phyloP scores from a whole-genome alignment of 129 eudicot genomes.

The Kitagawia praeruptora region DNA sequence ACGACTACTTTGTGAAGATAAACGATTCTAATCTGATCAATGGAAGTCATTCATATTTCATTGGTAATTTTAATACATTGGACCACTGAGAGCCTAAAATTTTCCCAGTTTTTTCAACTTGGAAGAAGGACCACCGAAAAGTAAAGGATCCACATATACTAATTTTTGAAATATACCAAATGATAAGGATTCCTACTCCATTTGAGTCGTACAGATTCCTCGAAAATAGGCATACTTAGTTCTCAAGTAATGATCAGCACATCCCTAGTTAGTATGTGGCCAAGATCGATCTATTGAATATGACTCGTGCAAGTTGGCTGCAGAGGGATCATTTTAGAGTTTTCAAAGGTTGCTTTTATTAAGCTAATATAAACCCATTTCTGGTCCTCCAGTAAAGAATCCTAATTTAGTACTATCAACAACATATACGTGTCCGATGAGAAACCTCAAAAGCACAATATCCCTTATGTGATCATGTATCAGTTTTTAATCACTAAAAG shows the following conservation, averaged over 20 bases:
- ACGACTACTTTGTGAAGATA: neutral
- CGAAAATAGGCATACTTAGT: conserved; percentile 15
- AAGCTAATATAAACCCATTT: neutral
- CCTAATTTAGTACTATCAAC: conserved; percentile 3
- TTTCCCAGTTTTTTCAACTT: conserved; percentile 20
- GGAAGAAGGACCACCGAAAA: conserved; percentile 34
- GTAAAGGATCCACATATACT: conserved; percentile 21
- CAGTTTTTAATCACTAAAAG: neutral
- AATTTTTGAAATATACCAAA: conserved; percentile 5
- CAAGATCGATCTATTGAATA: conserved; percentile 18
- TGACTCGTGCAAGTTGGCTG: conserved; percentile 31
- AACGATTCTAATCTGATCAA: neutral
- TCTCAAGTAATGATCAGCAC: conserved; percentile 29
- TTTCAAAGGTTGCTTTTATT: conserved; percentile 5
- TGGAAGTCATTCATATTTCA: neutral
- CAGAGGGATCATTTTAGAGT: conserved; percentile 15
- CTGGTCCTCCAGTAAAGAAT: conserved; percentile 3
- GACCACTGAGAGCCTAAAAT: conserved; percentile 24
- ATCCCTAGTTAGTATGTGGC: conserved; percentile 29
- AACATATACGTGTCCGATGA: neutral
- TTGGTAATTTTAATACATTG: neutral
- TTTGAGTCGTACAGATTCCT: conserved; percentile 15
- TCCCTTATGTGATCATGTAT: neutral
- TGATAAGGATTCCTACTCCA: conserved; percentile 15
- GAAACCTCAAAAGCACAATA: neutral